Percentiles rank a stretch among this genome's conserved stretches.
Evolutionary conservation across 176 grass and related monocot species (phyloP).

Genomic region (Musa schizocarpa): DNA sequence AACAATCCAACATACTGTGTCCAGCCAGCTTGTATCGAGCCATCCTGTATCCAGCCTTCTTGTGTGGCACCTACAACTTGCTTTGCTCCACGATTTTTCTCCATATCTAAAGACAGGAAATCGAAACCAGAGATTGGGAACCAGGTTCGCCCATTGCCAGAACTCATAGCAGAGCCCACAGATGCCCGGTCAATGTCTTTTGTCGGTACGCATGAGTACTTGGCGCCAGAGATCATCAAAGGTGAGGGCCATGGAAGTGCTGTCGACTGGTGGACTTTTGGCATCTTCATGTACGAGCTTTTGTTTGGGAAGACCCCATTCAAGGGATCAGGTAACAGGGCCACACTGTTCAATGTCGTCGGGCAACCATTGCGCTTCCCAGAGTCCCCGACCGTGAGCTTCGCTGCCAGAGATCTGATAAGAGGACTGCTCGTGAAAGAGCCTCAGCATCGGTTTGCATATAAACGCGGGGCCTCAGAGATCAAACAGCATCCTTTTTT

Average conservation of each 20-base stretch:
- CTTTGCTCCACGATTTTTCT: constrained; percentile 11
- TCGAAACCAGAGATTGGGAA: background rate
- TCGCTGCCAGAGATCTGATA: constrained; percentile 12
- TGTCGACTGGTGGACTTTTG: constrained; percentile 14
- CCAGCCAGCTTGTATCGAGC: constrained; percentile 11
- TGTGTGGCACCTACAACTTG: constrained; percentile 7
- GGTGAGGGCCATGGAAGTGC: constrained; percentile 12
- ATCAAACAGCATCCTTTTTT: constrained; percentile 13
- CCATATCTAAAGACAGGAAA: constrained; percentile 10
- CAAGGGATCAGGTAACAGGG: constrained; percentile 14
- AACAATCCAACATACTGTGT: constrained; percentile 1
- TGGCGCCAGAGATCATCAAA: constrained; percentile 15
- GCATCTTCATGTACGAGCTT: constrained; percentile 18
- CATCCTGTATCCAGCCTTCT: constrained; percentile 17
- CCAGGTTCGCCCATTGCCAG: constrained; percentile 4
- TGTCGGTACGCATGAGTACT: constrained; percentile 12
- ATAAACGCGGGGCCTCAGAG: constrained; percentile 15
- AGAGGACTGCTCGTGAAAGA: constrained; percentile 7
- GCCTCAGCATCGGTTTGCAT: constrained; percentile 7
- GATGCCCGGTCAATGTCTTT: constrained; percentile 17
- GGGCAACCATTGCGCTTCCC: constrained; percentile 13
- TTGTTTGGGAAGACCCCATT: constrained; percentile 20
- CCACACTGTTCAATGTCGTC: constrained; percentile 11
- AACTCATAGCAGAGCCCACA: constrained; percentile 15
- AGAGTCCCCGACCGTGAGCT: constrained; percentile 9